These are phyloP conservation scores for Lycium barbarum DNA, from an alignment of 257 asterid genomes.

Conservation along the genomic window DNA sequence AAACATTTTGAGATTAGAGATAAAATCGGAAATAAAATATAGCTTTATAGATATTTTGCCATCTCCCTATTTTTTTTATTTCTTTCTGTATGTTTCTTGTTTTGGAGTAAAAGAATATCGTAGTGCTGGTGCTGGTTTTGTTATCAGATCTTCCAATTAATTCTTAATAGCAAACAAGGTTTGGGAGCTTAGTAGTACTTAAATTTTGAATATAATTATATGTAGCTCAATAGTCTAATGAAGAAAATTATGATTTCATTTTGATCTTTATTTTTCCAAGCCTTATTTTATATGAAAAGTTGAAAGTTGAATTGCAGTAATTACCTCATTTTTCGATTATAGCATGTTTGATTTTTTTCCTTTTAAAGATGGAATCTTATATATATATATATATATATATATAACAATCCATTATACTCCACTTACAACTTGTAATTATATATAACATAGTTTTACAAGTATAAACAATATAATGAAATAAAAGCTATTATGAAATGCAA, in stretches of 20 bases:
- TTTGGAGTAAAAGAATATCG: not conserved
- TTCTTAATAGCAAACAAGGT: not conserved
- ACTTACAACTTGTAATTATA: too few relatives aligned
- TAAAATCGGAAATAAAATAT: not conserved
- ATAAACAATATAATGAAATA: too few relatives aligned
- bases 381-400: too few relatives aligned
- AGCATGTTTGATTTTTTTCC: not conserved
- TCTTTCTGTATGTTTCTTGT: not conserved
- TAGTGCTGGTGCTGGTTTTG: not conserved
- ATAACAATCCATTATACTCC: too few relatives aligned
- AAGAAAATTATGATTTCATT: not conserved
- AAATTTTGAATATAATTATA: not conserved
- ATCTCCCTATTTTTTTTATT: not conserved
- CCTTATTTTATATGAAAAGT: not conserved
- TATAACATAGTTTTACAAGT: too few relatives aligned
- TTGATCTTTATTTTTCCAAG: not conserved
- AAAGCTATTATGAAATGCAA: too few relatives aligned
- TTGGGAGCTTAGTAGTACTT: not conserved
- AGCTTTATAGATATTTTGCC: not conserved
- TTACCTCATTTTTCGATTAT: not conserved
- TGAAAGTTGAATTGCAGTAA: not conserved
- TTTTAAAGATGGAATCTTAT: not conserved
- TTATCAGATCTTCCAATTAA: not conserved
- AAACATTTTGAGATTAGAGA: not conserved
- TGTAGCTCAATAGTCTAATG: not conserved